Percentiles rank a stretch among this genome's conserved stretches.
Evolutionary conservation across 495 filamentous ascomycete species (phyloP).

Genomic region (Talaromyces borbonicus): DNA sequence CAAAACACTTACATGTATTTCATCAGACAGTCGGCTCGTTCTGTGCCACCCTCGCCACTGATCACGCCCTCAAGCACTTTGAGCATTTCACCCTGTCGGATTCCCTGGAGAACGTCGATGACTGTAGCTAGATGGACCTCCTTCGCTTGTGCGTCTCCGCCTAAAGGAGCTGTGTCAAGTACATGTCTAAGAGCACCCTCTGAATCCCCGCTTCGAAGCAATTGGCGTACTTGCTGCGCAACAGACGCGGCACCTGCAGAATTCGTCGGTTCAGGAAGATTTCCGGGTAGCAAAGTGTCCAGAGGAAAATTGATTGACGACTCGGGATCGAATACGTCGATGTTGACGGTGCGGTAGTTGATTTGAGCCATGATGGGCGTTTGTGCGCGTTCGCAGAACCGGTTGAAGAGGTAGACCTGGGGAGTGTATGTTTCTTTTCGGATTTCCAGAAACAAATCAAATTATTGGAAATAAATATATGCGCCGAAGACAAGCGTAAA

Average conservation of each 20-base stretch:
- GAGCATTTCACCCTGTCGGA: constrained; percentile 84
- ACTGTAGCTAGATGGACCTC: constrained; percentile 74
- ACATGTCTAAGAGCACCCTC: constrained; percentile 74
- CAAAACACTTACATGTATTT: constrained; percentile 36
- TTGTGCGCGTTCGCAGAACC: constrained; percentile 2
- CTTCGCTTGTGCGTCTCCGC: constrained; percentile 67
- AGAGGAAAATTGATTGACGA: constrained; percentile 78
- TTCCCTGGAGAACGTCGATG: constrained; percentile 79
- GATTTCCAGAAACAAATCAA: no score
- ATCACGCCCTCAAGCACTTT: constrained; percentile 72
- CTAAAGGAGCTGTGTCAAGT: constrained; percentile 66
- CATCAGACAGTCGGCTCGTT: constrained; percentile 47
- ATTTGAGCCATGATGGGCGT: constrained; percentile 38
- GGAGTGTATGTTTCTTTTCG: no score
- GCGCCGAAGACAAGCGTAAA: no score
- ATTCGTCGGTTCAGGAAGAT: constrained; percentile 47
- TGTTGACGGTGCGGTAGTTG: constrained; percentile 90
- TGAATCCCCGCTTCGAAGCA: constrained; percentile 72
- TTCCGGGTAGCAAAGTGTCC: constrained; percentile 63
- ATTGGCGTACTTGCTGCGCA: constrained; percentile 69
- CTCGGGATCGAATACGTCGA: constrained; percentile 84
- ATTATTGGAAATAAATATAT: no score
- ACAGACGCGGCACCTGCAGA: constrained; percentile 64
- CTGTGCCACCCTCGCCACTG: constrained; percentile 56
- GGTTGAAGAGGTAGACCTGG: constrained; percentile 4